Evolutionary conservation across 139 green algal species (phyloP), one percentile per base, ranked within the genome.

Genomic region (Desmodesmus armatus): DNA sequence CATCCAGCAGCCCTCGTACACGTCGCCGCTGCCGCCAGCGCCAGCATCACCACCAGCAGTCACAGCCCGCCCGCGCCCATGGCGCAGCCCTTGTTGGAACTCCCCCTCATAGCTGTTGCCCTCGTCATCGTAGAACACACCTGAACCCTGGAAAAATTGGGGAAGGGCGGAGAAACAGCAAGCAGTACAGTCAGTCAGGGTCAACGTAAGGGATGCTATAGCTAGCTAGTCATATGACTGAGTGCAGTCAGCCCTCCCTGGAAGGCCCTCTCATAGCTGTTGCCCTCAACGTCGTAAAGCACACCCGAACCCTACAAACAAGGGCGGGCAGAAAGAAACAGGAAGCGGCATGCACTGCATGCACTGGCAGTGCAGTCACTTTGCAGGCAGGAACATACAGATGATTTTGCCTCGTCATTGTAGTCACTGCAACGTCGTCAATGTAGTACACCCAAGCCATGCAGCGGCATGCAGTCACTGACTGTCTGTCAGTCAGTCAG

Each of bases 71-170:
- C 90, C 88, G 49, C 86, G 86, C 5, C 92, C 92, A 70, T 94
- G 89, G 43, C 87, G 60, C 69, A 83, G 78, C 5, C 92, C 92
- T 40, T 86, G 51, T n/a, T 78, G 41, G 85, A 88, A 96, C 25
- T 94, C 87, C 13, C 93, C 93, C 63, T 96, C 91, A 85, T 96
- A 96, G 7, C 82, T 90, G 63, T 95, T 91, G 6, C 92, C 91
- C 19, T 91, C 88, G 23, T 94, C 90, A 76, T 93, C 89, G 81
- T 92, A 93, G 72, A 91, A 91, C 21, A 91, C 86, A 27, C 93
- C 93, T 29, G 89, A 78, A n/a, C 93, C 93, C 92, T 95, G 83
- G 33, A 73, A n/a, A n/a, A n/a, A n/a, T n/a, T n/a, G n/a, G n/a
- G n/a, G n/a, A n/a, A 39, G 27, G 35, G 65, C 15, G 35, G 11